Evolutionary conservation across 1,139 yeast genomes (phyloP).

Genomic region (Hyphopichia buzzinii): DNA sequence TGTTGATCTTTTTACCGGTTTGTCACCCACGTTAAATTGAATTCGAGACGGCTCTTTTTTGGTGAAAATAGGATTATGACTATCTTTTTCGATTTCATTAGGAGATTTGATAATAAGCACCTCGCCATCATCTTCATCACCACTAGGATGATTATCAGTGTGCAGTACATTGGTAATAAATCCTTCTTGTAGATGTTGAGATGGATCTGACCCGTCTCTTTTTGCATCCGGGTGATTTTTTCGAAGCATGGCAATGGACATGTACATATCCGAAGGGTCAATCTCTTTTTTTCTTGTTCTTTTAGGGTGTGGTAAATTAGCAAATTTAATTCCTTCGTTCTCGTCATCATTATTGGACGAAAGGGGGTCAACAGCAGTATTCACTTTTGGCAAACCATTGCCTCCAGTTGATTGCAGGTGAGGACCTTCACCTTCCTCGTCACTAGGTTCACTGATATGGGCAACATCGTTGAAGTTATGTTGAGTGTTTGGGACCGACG

Average conservation of each 20-base stretch:
- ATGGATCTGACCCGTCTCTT: neutral
- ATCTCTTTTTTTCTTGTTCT: conserved; percentile 45
- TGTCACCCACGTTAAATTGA: conserved; percentile 18
- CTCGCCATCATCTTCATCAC: conserved; percentile 70
- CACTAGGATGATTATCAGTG: conserved; percentile 4
- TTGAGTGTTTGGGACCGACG: conserved; percentile 7
- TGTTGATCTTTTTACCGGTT: conserved; percentile 14
- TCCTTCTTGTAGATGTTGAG: conserved; percentile 1
- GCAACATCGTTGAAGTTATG: conserved; percentile 17
- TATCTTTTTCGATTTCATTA: conserved; percentile 55
- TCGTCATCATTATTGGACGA: conserved; percentile 1
- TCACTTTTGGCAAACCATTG: neutral
- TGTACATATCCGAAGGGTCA: conserved; percentile 79
- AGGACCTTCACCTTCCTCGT: conserved; percentile 7
- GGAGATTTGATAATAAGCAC: conserved; percentile 81
- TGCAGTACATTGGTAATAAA: neutral
- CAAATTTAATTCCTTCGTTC: conserved; percentile 36
- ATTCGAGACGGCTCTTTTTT: conserved; percentile 14
- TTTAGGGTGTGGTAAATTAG: conserved; percentile 38
- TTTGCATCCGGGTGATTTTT: conserved; percentile 31
- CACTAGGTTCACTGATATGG: conserved; percentile 43
- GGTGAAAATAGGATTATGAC: conserved; percentile 33
- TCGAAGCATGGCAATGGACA: conserved; percentile 79
- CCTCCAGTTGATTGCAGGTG: no score
- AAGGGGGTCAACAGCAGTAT: conserved; percentile 1